Conservation (phyloP, 495 filamentous ascomycete species). For the Talaromyces trachyspermus region DNA sequence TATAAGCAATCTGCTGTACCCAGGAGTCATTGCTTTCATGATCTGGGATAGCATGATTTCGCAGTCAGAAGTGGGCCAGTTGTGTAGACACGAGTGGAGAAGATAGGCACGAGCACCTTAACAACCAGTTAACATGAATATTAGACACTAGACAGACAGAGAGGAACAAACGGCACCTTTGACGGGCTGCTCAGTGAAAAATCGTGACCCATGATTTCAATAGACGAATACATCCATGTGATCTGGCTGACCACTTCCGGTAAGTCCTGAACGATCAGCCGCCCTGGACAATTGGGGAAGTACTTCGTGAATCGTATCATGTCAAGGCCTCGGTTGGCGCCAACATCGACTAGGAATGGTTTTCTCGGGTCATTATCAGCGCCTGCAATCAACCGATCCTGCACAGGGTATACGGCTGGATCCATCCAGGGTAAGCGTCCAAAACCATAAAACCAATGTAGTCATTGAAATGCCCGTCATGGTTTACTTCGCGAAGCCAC, state of each 20-base stretch:
- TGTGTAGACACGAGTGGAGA: constrained; percentile 36
- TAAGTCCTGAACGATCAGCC: constrained; percentile 37
- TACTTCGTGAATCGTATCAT: constrained; percentile 21
- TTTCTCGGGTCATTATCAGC: constrained; percentile 4
- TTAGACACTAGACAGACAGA: background rate
- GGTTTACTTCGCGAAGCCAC: constrained; percentile 5
- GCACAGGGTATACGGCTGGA: constrained; percentile 11
- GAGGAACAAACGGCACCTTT: constrained; percentile 18
- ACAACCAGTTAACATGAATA: background rate
- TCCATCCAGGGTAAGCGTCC: constrained; percentile 5
- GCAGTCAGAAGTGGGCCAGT: constrained; percentile 36
- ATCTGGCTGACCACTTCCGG: constrained; percentile 25
- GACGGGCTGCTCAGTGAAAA: constrained; percentile 40
- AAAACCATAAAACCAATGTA: constrained; percentile 1
- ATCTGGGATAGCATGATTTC: constrained; percentile 26
- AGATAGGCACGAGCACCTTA: constrained; percentile 36
- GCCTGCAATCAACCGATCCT: constrained; percentile 9
- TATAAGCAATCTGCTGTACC: constrained; percentile 38
- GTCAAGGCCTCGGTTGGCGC: constrained; percentile 36
- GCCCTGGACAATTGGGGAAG: constrained; percentile 22
- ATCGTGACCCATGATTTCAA: constrained; percentile 27
- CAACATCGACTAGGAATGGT: constrained; percentile 41
- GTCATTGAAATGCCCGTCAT: constrained; percentile 9
- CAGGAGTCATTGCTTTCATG: constrained; percentile 28
- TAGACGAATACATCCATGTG: constrained; percentile 12